Conservation (phyloP, 225 moss, liverwort and hornwort genomes). For the Polytrichum formosum region DNA sequence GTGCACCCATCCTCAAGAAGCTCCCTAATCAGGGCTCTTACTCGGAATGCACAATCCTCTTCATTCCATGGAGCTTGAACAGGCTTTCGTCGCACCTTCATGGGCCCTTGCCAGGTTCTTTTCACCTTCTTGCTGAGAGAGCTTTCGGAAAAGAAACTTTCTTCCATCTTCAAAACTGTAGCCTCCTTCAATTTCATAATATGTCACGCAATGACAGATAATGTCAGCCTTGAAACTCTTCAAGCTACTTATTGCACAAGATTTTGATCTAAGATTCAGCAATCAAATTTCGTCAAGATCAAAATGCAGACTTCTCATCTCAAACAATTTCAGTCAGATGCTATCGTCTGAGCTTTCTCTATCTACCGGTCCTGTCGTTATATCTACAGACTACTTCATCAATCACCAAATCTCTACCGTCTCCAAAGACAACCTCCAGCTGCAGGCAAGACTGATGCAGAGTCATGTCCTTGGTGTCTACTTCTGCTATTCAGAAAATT, state of each 20-base stretch:
- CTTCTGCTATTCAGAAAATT: too few species aligned
- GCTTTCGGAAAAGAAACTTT: slow-evolving; percentile 17
- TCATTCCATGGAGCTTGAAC: slow-evolving; percentile 47
- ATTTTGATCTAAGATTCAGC: too few species aligned
- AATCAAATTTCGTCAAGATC: too few species aligned
- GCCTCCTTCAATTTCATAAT: slow-evolving; percentile 25
- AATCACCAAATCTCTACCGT: too few species aligned
- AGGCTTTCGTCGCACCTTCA: slow-evolving; percentile 29
- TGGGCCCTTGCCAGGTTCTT: slow-evolving; percentile 50
- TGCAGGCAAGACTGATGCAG: neutral
- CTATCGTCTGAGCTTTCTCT: too few species aligned
- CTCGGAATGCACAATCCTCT: slow-evolving; percentile 55
- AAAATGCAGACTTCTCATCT: too few species aligned
- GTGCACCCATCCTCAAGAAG: slow-evolving; percentile 38
- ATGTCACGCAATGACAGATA: slow-evolving; percentile 21
- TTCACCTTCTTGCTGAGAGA: slow-evolving; percentile 17
- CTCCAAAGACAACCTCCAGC: too few species aligned
- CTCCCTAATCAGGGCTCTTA: slow-evolving; percentile 50
- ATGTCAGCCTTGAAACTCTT: slow-evolving; percentile 16
- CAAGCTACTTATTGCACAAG: too few species aligned
- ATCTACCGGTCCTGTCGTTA: too few species aligned
- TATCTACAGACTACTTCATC: too few species aligned
- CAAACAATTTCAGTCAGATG: too few species aligned
- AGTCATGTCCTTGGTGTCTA: too few species aligned
- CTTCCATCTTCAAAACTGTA: slow-evolving; percentile 21